A percentile compares a stretch with the other conserved stretches of the same genome.
phyloP scores from a whole-genome alignment of 2,329 filamentous ascomycete genomes.

The Fusarium sp. region DNA sequence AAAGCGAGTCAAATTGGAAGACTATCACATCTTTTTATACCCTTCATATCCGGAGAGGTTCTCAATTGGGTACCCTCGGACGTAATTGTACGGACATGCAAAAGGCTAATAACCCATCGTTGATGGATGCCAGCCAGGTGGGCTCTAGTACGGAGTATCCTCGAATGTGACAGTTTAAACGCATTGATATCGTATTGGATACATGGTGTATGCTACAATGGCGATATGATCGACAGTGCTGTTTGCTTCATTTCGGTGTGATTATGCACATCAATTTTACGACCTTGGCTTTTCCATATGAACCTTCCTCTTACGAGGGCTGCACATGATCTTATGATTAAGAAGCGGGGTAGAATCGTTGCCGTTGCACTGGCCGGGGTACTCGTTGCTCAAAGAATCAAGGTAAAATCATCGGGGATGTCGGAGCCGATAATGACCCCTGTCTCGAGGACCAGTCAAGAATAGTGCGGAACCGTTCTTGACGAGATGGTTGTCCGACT shows the following conservation, averaged over 20 bases:
- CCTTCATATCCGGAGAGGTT: background rate
- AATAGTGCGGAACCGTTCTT: background rate
- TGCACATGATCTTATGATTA: conserved; percentile 15
- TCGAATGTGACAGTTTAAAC: no score
- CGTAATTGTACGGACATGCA: background rate
- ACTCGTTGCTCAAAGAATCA: background rate
- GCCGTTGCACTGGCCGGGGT: background rate
- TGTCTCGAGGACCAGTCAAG: background rate
- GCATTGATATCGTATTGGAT: background rate
- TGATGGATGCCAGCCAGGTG: no score
- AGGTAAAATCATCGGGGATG: background rate
- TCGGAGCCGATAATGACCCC: background rate
- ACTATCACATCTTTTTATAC: background rate
- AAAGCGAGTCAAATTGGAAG: background rate
- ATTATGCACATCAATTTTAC: conserved; percentile 18
- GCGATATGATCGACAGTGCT: background rate
- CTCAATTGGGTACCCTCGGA: conserved; percentile 13
- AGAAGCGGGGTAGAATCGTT: conserved; percentile 17
- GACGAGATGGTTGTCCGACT: no score
- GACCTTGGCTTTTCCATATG: background rate
- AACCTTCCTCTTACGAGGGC: conserved; percentile 6
- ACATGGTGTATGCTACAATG: background rate
- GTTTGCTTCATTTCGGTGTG: background rate
- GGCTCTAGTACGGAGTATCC: no score
- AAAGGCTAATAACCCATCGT: background rate